These are phyloP conservation scores for Pyricularia sp. DNA, from an alignment of 2,329 filamentous ascomycete species.

Conservation along the genomic window DNA sequence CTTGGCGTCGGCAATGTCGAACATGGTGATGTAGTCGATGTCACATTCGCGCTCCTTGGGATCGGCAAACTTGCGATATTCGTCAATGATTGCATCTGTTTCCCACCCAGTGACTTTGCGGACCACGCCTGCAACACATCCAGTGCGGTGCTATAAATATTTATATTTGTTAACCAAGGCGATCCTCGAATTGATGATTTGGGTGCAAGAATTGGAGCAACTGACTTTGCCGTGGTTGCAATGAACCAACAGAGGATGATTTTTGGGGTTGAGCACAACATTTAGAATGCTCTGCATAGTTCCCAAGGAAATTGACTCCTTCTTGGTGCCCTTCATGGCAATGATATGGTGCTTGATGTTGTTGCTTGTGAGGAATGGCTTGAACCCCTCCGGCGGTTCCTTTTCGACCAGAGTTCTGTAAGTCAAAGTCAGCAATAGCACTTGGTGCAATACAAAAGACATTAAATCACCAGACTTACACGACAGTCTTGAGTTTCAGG, in stretches of 20 bases:
- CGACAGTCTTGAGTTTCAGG: constrained; percentile 67
- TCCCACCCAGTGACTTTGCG: constrained; percentile 65
- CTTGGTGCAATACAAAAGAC: neutral
- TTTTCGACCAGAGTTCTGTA: constrained; percentile 54
- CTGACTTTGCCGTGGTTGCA: constrained; percentile 82
- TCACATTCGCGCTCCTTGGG: constrained; percentile 53
- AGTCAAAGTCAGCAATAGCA: constrained; percentile 8
- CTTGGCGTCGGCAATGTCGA: constrained; percentile 29
- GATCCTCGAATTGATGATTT: neutral
- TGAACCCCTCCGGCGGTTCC: constrained; percentile 43
- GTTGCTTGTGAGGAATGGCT: constrained; percentile 54
- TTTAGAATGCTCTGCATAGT: constrained; percentile 64
- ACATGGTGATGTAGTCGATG: constrained; percentile 45
- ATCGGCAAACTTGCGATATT: constrained; percentile 61
- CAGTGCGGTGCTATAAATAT: constrained; percentile 63
- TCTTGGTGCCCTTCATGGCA: constrained; percentile 82
- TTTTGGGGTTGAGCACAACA: constrained; percentile 59
- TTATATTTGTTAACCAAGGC: constrained; percentile 5
- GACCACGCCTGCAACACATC: constrained; percentile 75
- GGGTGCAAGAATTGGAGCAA: neutral
- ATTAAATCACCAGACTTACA: constrained; percentile 40
- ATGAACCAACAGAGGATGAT: constrained; percentile 78
- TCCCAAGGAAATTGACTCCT: constrained; percentile 54
- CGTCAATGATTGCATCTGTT: constrained; percentile 51
- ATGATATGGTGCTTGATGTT: constrained; percentile 67